Conservation (phyloP, 768 basidiomycete species). For the Hysterangium stoloniferum region DNA sequence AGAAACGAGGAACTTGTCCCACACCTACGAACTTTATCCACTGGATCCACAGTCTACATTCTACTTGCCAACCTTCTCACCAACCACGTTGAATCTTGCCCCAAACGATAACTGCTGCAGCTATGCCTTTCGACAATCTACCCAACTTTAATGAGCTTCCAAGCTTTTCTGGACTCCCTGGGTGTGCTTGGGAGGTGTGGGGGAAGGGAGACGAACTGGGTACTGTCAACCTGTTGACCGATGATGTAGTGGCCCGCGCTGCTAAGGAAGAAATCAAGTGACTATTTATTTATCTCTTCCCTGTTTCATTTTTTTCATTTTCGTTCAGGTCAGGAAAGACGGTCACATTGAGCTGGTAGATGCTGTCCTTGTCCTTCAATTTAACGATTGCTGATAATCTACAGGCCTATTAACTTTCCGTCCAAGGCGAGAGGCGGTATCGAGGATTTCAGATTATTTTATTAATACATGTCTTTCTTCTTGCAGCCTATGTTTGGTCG, state of each 20-base stretch:
- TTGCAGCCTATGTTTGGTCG: constrained; percentile 49
- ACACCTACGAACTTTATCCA: too few species aligned
- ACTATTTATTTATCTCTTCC: background rate
- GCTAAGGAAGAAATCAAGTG: constrained; percentile 11
- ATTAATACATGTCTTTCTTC: background rate
- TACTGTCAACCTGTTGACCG: constrained; percentile 16
- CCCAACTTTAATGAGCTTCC: constrained; percentile 12
- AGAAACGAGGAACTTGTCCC: too few species aligned
- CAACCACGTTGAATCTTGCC: too few species aligned
- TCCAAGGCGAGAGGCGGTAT: constrained; percentile 6
- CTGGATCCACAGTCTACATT: too few species aligned
- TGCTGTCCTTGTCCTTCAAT: too few species aligned
- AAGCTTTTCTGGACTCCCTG: constrained; percentile 4
- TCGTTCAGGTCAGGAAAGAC: constrained; percentile 8
- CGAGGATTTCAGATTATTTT: too few species aligned
- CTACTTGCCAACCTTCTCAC: too few species aligned
- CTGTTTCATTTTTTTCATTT: background rate
- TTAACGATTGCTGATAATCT: too few species aligned
- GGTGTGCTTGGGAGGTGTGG: constrained; percentile 15
- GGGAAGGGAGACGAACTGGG: constrained; percentile 14
- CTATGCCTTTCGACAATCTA: constrained; percentile 7
- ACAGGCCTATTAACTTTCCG: constrained; percentile 13
- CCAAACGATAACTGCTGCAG: too few species aligned
- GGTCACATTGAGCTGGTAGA: constrained; percentile 8
- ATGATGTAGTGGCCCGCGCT: constrained; percentile 8